Evolutionary conservation across 1,284 basidiomycete genomes (phyloP).

Genomic region (Earliella scabrosa): DNA sequence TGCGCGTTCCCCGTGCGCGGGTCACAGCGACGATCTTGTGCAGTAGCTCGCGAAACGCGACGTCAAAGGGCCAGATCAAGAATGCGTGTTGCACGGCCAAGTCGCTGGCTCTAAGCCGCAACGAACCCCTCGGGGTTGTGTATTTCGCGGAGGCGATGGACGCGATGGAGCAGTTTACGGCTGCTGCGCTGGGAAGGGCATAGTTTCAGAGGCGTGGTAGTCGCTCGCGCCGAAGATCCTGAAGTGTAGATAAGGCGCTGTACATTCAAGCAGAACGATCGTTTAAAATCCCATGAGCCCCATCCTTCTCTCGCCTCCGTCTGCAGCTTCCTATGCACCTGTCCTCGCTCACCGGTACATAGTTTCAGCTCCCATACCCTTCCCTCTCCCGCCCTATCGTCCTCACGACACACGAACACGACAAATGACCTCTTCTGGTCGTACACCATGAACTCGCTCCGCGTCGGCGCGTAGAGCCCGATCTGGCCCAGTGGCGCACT

Average conservation of each 20-base stretch:
- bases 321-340: slow-evolving; percentile 26
- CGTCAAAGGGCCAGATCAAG: slow-evolving; percentile 68
- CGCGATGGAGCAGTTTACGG: slow-evolving; percentile 61
- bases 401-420: slow-evolving; percentile 29
- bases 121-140: slow-evolving; percentile 44
- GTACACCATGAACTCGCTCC: slow-evolving; percentile 39
- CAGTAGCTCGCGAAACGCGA: slow-evolving; percentile 47
- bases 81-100: slow-evolving; percentile 66
- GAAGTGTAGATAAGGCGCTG: too few species aligned
- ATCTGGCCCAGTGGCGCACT: slow-evolving; percentile 33
- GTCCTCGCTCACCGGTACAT: slow-evolving; percentile 39
- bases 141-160: slow-evolving; percentile 62
- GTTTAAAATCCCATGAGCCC: too few species aligned
- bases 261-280: too few species aligned
- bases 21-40: slow-evolving; percentile 45
- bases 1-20: slow-evolving; percentile 55
- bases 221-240: too few species aligned
- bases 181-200: slow-evolving; percentile 15
- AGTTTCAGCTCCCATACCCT: slow-evolving; percentile 28
- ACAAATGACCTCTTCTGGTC: slow-evolving; percentile 44
- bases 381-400: slow-evolving; percentile 17
- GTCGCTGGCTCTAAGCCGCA: slow-evolving; percentile 53
- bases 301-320: slow-evolving; percentile 23
- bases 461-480: slow-evolving; percentile 1
- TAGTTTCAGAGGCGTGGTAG: too few species aligned